These are phyloP conservation scores for Pichia phayaonensis DNA, from an alignment of 805 yeast species.

Conservation along the genomic window DNA sequence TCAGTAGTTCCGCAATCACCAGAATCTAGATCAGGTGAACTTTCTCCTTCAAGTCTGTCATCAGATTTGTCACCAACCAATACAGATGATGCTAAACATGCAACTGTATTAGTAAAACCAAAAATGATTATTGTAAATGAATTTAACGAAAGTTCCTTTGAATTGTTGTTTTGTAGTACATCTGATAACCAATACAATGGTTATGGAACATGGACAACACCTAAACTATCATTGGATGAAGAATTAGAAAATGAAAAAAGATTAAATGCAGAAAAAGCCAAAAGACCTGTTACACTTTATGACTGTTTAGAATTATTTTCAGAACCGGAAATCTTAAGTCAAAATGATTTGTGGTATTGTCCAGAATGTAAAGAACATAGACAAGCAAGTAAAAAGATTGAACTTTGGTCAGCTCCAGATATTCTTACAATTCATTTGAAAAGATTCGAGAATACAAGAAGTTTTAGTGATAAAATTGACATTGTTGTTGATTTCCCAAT, in stretches of 20 bases:
- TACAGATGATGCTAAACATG: background rate
- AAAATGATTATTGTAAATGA: slow-evolving; percentile 52
- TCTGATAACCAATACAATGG: slow-evolving; percentile 39
- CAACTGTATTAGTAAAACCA: background rate
- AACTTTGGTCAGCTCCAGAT: slow-evolving; percentile 92
- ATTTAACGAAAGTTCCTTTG: slow-evolving; percentile 47
- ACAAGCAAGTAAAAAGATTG: slow-evolving; percentile 85
- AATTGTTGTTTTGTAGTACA: slow-evolving; percentile 44
- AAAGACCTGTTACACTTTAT: slow-evolving; percentile 46
- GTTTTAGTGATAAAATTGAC: slow-evolving; percentile 85
- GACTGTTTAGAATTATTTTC: slow-evolving; percentile 74
- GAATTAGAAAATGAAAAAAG: slow-evolving; percentile 44
- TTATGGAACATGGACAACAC: slow-evolving; percentile 48
- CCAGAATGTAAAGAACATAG: slow-evolving; percentile 83
- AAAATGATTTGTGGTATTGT: slow-evolving; percentile 91
- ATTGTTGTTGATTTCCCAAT: slow-evolving; percentile 83
- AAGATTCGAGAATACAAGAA: slow-evolving; percentile 76
- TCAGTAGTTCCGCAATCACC: background rate
- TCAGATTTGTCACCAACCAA: background rate
- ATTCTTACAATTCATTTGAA: slow-evolving; percentile 83
- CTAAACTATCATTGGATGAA: slow-evolving; percentile 42
- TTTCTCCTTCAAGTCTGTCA: background rate
- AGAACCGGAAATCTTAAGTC: slow-evolving; percentile 75
- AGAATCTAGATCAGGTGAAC: background rate
- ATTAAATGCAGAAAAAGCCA: slow-evolving; percentile 22